Evolutionary conservation across 768 basidiomycete genomes (phyloP).

Genomic region (Lyophyllum semitale): DNA sequence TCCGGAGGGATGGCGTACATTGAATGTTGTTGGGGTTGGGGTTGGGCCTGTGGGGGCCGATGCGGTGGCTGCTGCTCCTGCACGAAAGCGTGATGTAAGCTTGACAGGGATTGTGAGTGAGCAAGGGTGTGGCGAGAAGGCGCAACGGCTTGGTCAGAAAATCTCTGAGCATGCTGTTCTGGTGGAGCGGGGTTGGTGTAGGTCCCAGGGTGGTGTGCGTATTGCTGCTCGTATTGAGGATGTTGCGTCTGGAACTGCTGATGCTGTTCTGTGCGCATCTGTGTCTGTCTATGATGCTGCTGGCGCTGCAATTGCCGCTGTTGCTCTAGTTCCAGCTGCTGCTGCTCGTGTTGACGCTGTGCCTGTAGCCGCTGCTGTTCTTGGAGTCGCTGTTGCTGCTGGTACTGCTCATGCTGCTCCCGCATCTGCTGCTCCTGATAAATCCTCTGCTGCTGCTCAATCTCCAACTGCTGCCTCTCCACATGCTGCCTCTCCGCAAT

Average conservation of each 20-base stretch:
- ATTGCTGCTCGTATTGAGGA: slow-evolving; percentile 12
- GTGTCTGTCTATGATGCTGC: background rate
- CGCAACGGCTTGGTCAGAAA: background rate
- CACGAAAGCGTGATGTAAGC: slow-evolving; percentile 21
- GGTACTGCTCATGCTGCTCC: slow-evolving; percentile 21
- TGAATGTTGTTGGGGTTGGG: slow-evolving; percentile 29
- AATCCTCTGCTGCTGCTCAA: slow-evolving; percentile 21
- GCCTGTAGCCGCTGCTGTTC: slow-evolving; percentile 20
- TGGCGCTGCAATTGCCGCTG: slow-evolving; percentile 23
- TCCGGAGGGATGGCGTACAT: slow-evolving; percentile 31
- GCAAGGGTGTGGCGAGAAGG: background rate
- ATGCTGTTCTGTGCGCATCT: slow-evolving; percentile 7
- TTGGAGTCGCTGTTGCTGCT: slow-evolving; percentile 21
- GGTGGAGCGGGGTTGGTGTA: background rate
- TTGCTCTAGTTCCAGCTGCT: slow-evolving; percentile 9
- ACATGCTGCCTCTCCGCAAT: slow-evolving; percentile 22
- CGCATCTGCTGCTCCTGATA: slow-evolving; percentile 23
- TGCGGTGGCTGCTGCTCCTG: slow-evolving; percentile 11
- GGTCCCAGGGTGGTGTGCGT: slow-evolving; percentile 5
- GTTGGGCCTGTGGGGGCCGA: slow-evolving; percentile 8
- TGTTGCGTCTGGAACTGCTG: slow-evolving; percentile 11
- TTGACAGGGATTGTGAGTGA: slow-evolving; percentile 20
- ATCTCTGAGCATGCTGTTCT: background rate
- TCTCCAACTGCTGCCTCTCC: slow-evolving; percentile 22
- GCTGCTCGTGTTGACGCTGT: slow-evolving; percentile 20